These are phyloP conservation scores for Gossypium trilobum DNA, from an alignment of 441 rosid genomes.

Conservation along the genomic window DNA sequence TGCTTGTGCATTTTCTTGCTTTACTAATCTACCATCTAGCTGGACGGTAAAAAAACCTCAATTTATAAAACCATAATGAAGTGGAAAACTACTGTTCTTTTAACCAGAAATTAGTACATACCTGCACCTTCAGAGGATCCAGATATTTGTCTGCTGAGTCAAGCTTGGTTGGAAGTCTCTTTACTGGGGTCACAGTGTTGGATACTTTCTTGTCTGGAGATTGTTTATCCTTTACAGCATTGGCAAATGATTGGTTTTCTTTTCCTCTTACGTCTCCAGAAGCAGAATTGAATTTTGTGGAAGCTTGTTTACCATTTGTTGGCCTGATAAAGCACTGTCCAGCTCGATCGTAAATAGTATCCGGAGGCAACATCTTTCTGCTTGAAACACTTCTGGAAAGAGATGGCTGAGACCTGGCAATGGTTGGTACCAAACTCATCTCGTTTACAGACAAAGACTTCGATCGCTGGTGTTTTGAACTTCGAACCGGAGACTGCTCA, in stretches of 20 bases:
- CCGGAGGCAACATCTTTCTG: slow-evolving; percentile 43
- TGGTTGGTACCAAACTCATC: slow-evolving; percentile 35
- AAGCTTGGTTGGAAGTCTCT: slow-evolving; percentile 34
- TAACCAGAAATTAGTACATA: slow-evolving; percentile 8
- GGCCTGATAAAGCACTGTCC: slow-evolving; percentile 23
- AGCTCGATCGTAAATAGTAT: slow-evolving; percentile 28
- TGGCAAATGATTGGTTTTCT: slow-evolving; percentile 48
- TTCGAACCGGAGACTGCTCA: slow-evolving; percentile 41
- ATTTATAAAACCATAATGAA: slow-evolving; percentile 1
- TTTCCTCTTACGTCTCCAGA: slow-evolving; percentile 53
- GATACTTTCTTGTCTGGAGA: slow-evolving; percentile 49
- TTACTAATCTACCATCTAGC: slow-evolving; percentile 54
- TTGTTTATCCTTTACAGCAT: slow-evolving; percentile 51
- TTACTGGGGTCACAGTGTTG: slow-evolving; percentile 44
- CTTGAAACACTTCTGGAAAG: slow-evolving; percentile 53
- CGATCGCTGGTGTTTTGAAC: slow-evolving; percentile 56
- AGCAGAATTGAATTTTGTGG: slow-evolving; percentile 28
- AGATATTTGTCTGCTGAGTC: slow-evolving; percentile 25
- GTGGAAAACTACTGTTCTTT: neutral
- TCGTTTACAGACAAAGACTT: slow-evolving; percentile 62
- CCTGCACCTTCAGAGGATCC: slow-evolving; percentile 31
- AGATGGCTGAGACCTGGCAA: slow-evolving; percentile 43
- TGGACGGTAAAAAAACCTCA: slow-evolving; percentile 23
- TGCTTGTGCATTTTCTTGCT: slow-evolving; percentile 48
- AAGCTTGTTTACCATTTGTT: slow-evolving; percentile 37